phyloP scores from a whole-genome alignment of 2,329 filamentous ascomycete genomes.

The Lasiodiplodia citricola region DNA sequence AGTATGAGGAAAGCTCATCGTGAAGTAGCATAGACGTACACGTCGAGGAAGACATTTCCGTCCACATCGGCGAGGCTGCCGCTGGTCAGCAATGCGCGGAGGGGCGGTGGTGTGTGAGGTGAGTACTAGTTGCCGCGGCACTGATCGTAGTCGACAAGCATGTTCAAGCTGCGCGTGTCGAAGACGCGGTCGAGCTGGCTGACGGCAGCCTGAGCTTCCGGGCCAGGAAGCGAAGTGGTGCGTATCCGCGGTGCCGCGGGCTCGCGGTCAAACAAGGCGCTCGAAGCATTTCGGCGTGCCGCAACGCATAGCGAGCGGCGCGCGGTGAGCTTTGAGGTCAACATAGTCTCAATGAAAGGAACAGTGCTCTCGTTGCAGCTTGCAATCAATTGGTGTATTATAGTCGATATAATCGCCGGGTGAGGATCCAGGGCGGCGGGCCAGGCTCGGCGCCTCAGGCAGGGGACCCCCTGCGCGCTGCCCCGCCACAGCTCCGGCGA shows the following conservation, averaged over 20 bases:
- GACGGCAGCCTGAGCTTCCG: slow-evolving; percentile 71
- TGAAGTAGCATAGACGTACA: slow-evolving; percentile 53
- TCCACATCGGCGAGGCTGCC: slow-evolving; percentile 67
- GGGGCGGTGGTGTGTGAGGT: no score
- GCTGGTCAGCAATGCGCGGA: no score
- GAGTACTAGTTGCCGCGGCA: slow-evolving; percentile 70
- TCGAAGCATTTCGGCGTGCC: no score
- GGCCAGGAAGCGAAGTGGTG: slow-evolving; percentile 65
- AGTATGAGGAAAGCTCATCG: neutral
- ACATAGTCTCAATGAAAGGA: no score
- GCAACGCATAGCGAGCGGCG: no score
- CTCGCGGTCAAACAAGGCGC: no score
- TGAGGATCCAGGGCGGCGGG: neutral
- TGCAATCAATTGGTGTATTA: no score
- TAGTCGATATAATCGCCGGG: no score
- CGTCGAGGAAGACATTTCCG: slow-evolving; percentile 73
- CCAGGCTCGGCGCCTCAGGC: slow-evolving; percentile 35
- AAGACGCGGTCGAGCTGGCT: slow-evolving; percentile 78
- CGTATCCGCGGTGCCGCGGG: no score
- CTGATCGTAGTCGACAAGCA: slow-evolving; percentile 46
- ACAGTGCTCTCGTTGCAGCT: no score
- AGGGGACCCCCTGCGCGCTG: neutral
- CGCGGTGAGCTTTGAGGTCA: no score
- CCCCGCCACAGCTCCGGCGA: neutral
- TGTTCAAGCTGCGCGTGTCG: slow-evolving; percentile 82